These are phyloP conservation scores for Amphirosellinia nigrospora DNA, from an alignment of 495 filamentous ascomycete genomes.

Conservation along the genomic window DNA sequence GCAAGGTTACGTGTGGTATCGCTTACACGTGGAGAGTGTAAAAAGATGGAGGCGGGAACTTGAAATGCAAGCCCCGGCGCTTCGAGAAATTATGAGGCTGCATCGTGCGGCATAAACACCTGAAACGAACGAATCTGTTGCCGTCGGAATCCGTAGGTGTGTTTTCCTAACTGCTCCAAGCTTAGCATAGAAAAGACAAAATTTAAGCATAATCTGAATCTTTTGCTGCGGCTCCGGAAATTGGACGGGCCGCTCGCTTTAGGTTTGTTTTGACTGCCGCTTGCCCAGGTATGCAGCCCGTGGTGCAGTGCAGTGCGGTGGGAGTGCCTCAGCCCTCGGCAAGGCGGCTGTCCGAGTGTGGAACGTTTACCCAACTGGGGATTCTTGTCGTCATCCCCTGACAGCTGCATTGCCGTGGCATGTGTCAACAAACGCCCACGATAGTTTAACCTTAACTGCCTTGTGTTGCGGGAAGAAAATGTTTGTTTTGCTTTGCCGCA, in stretches of 20 bases:
- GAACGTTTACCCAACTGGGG: neutral
- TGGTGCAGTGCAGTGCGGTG: neutral
- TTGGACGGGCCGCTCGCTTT: neutral
- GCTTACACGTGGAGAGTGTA: conserved; percentile 3
- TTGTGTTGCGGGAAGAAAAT: neutral
- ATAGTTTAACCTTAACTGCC: neutral
- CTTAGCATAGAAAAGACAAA: neutral
- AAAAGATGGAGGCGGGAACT: conserved; percentile 13
- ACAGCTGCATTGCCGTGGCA: conserved; percentile 2
- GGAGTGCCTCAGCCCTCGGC: conserved; percentile 10
- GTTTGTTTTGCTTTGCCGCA: conserved; percentile 5
- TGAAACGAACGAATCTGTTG: conserved; percentile 17
- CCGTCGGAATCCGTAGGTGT: neutral
- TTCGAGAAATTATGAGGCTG: conserved; percentile 25
- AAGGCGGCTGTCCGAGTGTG: conserved; percentile 6
- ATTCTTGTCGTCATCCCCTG: neutral
- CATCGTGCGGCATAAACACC: neutral
- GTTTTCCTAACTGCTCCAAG: neutral
- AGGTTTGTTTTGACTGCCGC: neutral
- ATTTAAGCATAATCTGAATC: neutral
- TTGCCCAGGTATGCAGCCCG: conserved; percentile 19
- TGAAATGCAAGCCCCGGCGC: conserved; percentile 17
- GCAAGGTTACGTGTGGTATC: neutral
- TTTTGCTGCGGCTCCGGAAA: neutral
- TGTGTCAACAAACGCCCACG: neutral